Evolutionary conservation across 2,329 filamentous ascomycete species (phyloP).

Genomic region (Pyrenochaeta sp.): DNA sequence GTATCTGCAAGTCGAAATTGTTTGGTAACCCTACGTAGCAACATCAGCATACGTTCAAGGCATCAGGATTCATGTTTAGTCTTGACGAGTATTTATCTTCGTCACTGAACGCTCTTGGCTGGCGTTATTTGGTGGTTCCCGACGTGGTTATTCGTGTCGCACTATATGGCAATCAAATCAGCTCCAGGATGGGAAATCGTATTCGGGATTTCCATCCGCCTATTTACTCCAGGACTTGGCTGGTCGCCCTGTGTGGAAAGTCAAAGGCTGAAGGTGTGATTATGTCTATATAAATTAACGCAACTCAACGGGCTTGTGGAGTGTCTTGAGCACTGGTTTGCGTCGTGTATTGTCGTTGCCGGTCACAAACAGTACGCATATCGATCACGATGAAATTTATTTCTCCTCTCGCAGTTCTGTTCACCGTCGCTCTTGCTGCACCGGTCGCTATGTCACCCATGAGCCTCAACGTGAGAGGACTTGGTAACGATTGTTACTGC

Average conservation of each 20-base stretch:
- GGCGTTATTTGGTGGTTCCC: neutral
- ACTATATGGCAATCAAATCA: neutral
- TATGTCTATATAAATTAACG: neutral
- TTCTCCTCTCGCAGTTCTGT: slow-evolving; percentile 9
- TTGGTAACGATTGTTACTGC: slow-evolving; percentile 4
- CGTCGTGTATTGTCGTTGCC: neutral
- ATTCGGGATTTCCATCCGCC: neutral
- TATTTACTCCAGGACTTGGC: neutral
- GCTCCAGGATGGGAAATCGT: neutral
- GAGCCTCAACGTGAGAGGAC: neutral
- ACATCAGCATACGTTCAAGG: no score
- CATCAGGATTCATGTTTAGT: no score
- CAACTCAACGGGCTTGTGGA: neutral
- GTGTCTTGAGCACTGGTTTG: no score
- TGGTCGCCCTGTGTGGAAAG: neutral
- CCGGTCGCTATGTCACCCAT: neutral
- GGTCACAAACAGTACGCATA: neutral
- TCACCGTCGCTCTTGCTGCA: slow-evolving; percentile 13
- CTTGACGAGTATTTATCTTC: no score
- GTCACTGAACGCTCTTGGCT: no score
- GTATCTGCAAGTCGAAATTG: no score
- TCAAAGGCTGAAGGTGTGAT: neutral
- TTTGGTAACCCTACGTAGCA: no score
- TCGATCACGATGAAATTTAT: slow-evolving; percentile 15
- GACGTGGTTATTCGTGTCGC: neutral